A percentile compares a stretch with the other conserved stretches of the same genome.
Conservation (phyloP, 208 protist genomes). For the Acanthamoeba sp. region DNA sequence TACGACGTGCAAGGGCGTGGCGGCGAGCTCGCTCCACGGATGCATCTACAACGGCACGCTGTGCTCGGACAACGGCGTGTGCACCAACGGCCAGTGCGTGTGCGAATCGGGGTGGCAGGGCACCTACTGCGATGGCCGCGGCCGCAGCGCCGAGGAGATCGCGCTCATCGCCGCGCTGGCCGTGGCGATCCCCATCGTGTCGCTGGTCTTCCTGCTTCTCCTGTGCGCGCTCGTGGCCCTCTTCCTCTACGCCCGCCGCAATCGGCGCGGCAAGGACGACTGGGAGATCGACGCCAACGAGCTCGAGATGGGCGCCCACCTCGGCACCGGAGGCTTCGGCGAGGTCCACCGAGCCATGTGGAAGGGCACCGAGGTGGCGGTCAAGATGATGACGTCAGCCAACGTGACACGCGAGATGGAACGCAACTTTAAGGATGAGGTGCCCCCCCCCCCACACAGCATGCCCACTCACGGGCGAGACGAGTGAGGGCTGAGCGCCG, state of each 20-base stretch:
- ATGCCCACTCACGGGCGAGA: no score
- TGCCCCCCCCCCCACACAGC: background rate
- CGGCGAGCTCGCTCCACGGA: background rate
- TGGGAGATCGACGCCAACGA: slow-evolving; percentile 61
- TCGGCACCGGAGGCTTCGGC: slow-evolving; percentile 57
- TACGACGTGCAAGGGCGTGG: background rate
- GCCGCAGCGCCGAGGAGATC: background rate
- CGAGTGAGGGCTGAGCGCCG: no score
- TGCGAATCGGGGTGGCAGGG: background rate
- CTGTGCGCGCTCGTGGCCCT: background rate
- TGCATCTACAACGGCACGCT: slow-evolving; percentile 27
- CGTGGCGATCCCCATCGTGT: background rate
- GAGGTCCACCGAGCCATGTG: slow-evolving; percentile 36
- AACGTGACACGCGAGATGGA: slow-evolving; percentile 73
- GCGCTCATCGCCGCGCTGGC: background rate
- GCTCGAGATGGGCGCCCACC: slow-evolving; percentile 29
- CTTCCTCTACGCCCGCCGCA: background rate
- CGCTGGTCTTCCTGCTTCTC: slow-evolving; percentile 1
- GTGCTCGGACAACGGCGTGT: background rate
- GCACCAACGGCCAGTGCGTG: background rate
- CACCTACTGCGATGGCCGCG: background rate
- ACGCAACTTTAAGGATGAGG: slow-evolving; percentile 82
- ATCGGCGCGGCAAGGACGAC: background rate
- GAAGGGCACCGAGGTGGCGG: slow-evolving; percentile 70
- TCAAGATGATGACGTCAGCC: slow-evolving; percentile 66